These are phyloP conservation scores for Chondrus crispus DNA, from an alignment of 23 red algal species.

Conservation along the genomic window DNA sequence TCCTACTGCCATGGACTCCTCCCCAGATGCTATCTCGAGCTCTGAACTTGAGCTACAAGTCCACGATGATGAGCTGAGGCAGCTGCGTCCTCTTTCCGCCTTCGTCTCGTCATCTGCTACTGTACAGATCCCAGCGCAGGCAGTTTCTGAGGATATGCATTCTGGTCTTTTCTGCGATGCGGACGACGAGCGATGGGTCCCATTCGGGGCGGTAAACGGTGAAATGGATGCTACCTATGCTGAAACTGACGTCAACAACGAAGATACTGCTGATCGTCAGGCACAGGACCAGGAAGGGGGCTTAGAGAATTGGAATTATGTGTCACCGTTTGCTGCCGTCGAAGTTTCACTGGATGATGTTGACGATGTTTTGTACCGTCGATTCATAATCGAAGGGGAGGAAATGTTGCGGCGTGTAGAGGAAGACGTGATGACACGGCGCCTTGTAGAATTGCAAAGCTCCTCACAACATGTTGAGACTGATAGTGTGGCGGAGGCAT, in stretches of 20 bases:
- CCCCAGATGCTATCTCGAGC: neutral
- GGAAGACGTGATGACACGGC: neutral
- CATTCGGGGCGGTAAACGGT: neutral
- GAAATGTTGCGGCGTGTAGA: neutral
- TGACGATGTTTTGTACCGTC: neutral
- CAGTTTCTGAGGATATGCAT: neutral
- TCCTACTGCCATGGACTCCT: neutral
- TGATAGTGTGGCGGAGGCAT: too few relatives aligned
- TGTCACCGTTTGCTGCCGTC: neutral
- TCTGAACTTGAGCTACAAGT: neutral
- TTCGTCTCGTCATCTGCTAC: neutral
- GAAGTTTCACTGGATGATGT: neutral
- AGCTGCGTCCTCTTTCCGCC: neutral
- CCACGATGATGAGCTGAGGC: neutral
- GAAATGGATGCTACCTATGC: neutral
- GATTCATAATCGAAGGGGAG: neutral
- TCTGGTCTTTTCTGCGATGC: neutral
- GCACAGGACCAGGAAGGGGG: neutral
- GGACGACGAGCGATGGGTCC: neutral
- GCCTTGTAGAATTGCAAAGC: neutral
- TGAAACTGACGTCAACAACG: neutral
- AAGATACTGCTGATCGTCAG: neutral
- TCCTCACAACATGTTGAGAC: neutral
- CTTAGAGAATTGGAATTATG: constrained; percentile 1
- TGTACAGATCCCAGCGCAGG: neutral